Percentiles rank a stretch among this genome's conserved stretches.
phyloP scores from a whole-genome alignment of 257 asterid genomes.

The Verbena officinalis region DNA sequence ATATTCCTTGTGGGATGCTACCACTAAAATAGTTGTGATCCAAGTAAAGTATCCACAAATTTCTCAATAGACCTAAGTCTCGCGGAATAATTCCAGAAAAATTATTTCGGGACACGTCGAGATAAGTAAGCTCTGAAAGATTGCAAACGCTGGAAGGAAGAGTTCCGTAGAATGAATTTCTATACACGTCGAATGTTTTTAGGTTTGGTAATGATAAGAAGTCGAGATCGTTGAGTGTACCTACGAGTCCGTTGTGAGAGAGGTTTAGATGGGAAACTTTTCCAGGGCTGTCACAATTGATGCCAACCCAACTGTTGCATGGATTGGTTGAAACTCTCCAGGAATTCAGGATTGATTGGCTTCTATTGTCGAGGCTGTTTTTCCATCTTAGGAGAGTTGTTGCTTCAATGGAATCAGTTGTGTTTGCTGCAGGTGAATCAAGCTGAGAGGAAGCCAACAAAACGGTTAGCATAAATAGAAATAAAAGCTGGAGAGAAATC shows the following conservation, averaged over 20 bases:
- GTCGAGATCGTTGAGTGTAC: constrained; percentile 26
- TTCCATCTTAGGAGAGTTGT: constrained; percentile 33
- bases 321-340: constrained; percentile 15
- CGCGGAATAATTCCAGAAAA: constrained; percentile 27
- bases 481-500: neutral
- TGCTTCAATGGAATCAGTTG: neutral
- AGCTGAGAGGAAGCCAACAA: neutral
- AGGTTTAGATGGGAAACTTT: constrained; percentile 21
- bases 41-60: neutral
- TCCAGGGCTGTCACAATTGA: constrained; percentile 17
- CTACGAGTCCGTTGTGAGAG: constrained; percentile 15
- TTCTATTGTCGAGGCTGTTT: constrained; percentile 25
- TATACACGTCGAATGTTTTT: neutral
- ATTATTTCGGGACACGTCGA: constrained; percentile 6
- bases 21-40: constrained; percentile 8
- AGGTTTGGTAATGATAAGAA: constrained; percentile 18
- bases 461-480: neutral
- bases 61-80: constrained; percentile 12
- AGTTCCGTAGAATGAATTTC: constrained; percentile 28
- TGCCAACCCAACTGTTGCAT: constrained; percentile 25
- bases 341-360: constrained; percentile 20
- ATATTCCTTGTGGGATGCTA: constrained; percentile 17
- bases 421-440: neutral
- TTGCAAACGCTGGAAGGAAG: constrained; percentile 20
- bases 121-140: constrained; percentile 22